Evolutionary conservation across 1,139 yeast species (phyloP).

Genomic region (Debaryomycetaceae sp.): DNA sequence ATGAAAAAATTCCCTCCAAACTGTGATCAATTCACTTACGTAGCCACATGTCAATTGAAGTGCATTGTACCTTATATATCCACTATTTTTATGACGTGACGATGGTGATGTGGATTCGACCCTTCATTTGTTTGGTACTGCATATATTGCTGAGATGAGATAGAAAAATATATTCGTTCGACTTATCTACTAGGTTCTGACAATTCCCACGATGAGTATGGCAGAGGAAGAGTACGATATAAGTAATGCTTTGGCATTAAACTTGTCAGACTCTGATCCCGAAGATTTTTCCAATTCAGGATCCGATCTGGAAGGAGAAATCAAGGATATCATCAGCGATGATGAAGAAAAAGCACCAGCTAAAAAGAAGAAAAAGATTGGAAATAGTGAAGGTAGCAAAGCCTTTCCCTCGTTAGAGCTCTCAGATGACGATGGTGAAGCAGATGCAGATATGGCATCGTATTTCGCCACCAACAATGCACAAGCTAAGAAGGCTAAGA

Average conservation of each 20-base stretch:
- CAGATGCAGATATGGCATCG: conserved; percentile 41
- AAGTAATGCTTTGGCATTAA: conserved; percentile 58
- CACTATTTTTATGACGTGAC: too few relatives aligned
- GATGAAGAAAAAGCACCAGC: conserved; percentile 33
- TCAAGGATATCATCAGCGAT: conserved; percentile 61
- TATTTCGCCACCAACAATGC: conserved; percentile 40
- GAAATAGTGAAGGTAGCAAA: conserved; percentile 10
- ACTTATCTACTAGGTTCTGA: not conserved
- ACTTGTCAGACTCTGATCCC: conserved; percentile 38
- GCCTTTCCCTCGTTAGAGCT: conserved; percentile 66
- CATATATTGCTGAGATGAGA: conserved; percentile 3
- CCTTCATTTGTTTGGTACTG: not conserved
- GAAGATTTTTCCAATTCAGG: conserved; percentile 32
- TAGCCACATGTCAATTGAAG: too few relatives aligned
- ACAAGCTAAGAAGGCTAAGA: conserved; percentile 61
- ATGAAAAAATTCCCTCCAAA: too few relatives aligned
- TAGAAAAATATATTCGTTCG: conserved; percentile 3
- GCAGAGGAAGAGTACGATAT: conserved; percentile 70
- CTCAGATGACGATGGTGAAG: conserved; percentile 54
- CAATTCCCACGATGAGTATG: not conserved
- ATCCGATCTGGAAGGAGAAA: conserved; percentile 24
- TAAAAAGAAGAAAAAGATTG: conserved; percentile 15
- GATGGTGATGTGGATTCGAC: too few relatives aligned
- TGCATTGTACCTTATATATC: too few relatives aligned
- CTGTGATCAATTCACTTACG: too few relatives aligned